Percentiles rank a stretch among this genome's conserved stretches.
Evolutionary conservation across 148 eudicot genomes (phyloP).

Genomic region (Polygonum maritimum): DNA sequence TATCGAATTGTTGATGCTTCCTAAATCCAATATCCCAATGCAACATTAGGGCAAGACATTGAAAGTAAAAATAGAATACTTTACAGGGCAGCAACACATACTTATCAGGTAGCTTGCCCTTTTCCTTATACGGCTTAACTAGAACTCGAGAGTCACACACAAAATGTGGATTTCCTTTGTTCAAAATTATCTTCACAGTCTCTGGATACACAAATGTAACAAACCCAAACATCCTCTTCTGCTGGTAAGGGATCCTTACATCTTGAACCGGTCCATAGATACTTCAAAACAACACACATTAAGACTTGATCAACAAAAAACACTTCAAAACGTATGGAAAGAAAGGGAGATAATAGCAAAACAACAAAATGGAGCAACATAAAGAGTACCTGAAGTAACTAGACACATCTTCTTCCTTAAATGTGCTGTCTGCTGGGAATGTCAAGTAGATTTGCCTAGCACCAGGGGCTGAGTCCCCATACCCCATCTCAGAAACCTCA

Average conservation of each 20-base stretch:
- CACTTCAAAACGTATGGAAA: neutral
- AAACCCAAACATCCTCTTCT: conserved; percentile 42
- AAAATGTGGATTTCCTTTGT: conserved; percentile 37
- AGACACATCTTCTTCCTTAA: conserved; percentile 13
- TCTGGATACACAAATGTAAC: conserved; percentile 27
- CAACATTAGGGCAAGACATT: neutral
- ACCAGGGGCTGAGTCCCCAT: conserved; percentile 9
- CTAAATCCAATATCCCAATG: conserved; percentile 12
- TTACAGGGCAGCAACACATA: neutral
- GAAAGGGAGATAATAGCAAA: neutral
- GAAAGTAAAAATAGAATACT: neutral
- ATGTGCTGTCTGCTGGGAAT: conserved; percentile 13
- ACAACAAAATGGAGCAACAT: neutral
- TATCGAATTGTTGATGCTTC: conserved; percentile 51
- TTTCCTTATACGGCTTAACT: conserved; percentile 16
- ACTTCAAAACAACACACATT: neutral
- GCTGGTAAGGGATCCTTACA: conserved; percentile 35
- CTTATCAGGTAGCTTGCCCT: conserved; percentile 14
- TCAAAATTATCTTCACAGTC: conserved; percentile 24
- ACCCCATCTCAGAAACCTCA: conserved; percentile 6
- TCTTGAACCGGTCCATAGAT: conserved; percentile 35
- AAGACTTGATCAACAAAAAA: neutral
- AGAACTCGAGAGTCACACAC: conserved; percentile 31
- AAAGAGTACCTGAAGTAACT: conserved; percentile 9
- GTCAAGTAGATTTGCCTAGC: conserved; percentile 15